These are phyloP conservation scores for Beauveria pseudobassiana DNA, from an alignment of 2,329 filamentous ascomycete genomes.

Conservation along the genomic window DNA sequence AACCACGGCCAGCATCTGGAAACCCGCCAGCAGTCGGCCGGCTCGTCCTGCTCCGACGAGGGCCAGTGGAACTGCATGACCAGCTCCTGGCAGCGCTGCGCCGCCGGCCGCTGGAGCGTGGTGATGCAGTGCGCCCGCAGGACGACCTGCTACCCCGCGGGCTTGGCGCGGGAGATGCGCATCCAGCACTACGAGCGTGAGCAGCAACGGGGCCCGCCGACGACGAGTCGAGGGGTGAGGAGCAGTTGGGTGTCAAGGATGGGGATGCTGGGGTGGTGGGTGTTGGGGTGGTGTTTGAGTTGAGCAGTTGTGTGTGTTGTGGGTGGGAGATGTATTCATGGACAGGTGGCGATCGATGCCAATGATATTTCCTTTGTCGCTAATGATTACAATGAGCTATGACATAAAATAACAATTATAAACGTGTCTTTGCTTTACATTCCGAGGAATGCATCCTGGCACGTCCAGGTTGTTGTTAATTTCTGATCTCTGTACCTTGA, in stretches of 20 bases:
- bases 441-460: too few species aligned
- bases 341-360: neutral
- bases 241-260: neutral
- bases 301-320: neutral
- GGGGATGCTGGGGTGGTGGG: neutral
- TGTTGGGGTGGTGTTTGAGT: neutral
- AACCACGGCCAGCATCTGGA: neutral
- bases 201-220: neutral
- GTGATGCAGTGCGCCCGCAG: slow-evolving; percentile 36
- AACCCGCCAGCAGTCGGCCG: slow-evolving; percentile 19
- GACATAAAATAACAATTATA: neutral
- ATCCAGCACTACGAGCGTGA: slow-evolving; percentile 24
- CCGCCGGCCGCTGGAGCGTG: slow-evolving; percentile 37
- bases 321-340: too few species aligned
- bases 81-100: slow-evolving; percentile 42
- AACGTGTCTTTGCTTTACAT: too few species aligned
- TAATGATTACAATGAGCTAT: neutral
- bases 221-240: neutral
- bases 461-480: too few species aligned
- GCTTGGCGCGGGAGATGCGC: slow-evolving; percentile 33
- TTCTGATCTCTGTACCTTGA: too few species aligned
- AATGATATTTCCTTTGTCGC: neutral
- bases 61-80: slow-evolving; percentile 50
- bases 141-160: slow-evolving; percentile 37
- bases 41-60: slow-evolving; percentile 35